A percentile compares a stretch with the other conserved stretches of the same genome.
These are phyloP conservation scores for Phytophthora agathidicida DNA, from an alignment of 352 stramenopile genomes.

Conservation along the genomic window DNA sequence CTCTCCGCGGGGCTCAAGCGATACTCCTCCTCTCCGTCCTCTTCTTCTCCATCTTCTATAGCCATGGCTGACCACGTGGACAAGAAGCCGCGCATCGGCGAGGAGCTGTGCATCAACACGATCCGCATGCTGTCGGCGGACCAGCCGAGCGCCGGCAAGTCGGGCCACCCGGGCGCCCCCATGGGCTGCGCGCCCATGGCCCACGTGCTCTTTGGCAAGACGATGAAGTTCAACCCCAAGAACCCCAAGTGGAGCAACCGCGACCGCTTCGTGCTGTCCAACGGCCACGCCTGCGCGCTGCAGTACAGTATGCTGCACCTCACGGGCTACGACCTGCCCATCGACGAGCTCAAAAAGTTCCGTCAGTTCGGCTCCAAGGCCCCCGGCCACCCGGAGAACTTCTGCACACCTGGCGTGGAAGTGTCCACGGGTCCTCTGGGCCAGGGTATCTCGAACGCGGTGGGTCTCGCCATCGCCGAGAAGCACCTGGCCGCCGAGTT, in stretches of 20 bases:
- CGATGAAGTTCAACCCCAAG: slow-evolving; percentile 89
- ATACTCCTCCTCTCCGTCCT: slow-evolving; percentile 6
- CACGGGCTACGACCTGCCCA: slow-evolving; percentile 93
- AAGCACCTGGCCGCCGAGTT: slow-evolving; percentile 97
- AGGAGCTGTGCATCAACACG: slow-evolving; percentile 97
- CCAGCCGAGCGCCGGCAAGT: slow-evolving; percentile 97
- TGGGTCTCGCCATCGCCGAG: slow-evolving; percentile 97
- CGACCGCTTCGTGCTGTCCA: slow-evolving; percentile 99
- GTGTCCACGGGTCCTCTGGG: slow-evolving; percentile 98
- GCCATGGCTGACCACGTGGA: slow-evolving; percentile 80
- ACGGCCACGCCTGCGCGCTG: slow-evolving; percentile 98
- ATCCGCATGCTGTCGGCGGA: slow-evolving; percentile 97
- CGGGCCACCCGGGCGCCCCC: slow-evolving; percentile 96
- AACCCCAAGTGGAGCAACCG: slow-evolving; percentile 94
- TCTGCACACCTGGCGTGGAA: slow-evolving; percentile 94
- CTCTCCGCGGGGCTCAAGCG: slow-evolving; percentile 41
- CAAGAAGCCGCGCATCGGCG: slow-evolving; percentile 82
- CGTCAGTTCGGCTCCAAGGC: slow-evolving; percentile 95
- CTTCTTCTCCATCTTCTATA: slow-evolving; percentile 3
- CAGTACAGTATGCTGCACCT: slow-evolving; percentile 99
- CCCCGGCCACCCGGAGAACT: slow-evolving; percentile 98
- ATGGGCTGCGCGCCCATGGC: slow-evolving; percentile 99
- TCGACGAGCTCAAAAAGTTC: slow-evolving; percentile 99
- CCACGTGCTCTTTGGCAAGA: slow-evolving; percentile 95
- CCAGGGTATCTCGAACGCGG: slow-evolving; percentile 98